Evolutionary conservation across 2,329 filamentous ascomycete genomes (phyloP), one percentile per base, ranked within the genome.

Genomic region (Paecilomyces niveus): DNA sequence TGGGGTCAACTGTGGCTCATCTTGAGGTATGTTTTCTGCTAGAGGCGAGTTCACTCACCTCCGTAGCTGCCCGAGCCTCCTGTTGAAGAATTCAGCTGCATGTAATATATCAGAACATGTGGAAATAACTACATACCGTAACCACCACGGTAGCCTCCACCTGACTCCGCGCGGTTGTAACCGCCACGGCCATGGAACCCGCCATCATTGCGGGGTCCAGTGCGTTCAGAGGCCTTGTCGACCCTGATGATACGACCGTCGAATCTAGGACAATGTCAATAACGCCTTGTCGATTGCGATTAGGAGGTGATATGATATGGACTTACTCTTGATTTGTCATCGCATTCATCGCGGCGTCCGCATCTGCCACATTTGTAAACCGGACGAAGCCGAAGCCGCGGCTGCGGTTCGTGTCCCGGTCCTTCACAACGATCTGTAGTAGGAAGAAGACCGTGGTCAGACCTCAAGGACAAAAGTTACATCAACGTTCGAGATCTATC

Each of bases 351-450:
- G 77, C 77, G 32, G 69, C 67, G 33, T 78, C 73, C 7, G 77
- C 76, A 55, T 79, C 77, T 15, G 58, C 64, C 4, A 75, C 74
- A 54, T 60, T 73, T 55, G 85, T 79, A 78, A 93, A 99, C 68
- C 92, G 89, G 63, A 99, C 93, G 75, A 97, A 97, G 54, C 94
- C 94, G 75, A 97, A 99, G 61, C 94, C 94, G 75, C 94, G 90
- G 82, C 92, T 97, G 75, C 93, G 91, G 69, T 91, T 90, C 70
- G 93, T 97, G 73, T 97, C 93, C 70, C 92, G 90, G 76, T 99
- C 93, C 81, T 96, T 97, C 70, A 97, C 92, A 66, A 99, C 93
- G 63, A 96, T 90, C 93, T 97, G 70, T 54, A 60, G 63, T 60
- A 63, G 62, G 61, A 62, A 53, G 33, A 51, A 24, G 39, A 51